Percentiles rank a stretch among this genome's conserved stretches.
Evolutionary conservation across 176 grass and related monocot species (phyloP).

Genomic region (Luzula sylvatica): DNA sequence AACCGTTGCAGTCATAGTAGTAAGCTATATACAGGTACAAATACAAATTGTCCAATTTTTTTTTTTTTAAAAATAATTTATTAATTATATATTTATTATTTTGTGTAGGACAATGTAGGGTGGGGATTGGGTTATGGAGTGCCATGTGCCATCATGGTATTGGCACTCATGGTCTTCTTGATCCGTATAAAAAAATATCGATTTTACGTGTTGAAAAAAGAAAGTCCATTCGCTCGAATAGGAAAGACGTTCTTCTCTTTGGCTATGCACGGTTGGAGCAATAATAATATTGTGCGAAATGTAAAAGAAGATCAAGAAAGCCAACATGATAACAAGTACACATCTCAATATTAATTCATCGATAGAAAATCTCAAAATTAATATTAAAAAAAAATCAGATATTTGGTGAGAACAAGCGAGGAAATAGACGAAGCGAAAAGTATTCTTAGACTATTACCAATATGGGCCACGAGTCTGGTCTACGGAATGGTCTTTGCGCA

Average conservation of each 20-base stretch:
- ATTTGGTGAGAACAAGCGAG: not conserved
- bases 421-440: not conserved
- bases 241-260: not conserved
- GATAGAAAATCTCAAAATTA: not conserved
- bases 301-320: conserved; percentile 4
- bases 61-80: no score
- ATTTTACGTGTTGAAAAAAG: not conserved
- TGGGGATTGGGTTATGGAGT: conserved; percentile 12
- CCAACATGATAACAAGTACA: not conserved
- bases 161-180: conserved; percentile 10
- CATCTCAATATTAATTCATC: not conserved
- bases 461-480: conserved; percentile 34
- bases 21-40: not conserved
- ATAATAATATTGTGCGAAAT: no score
- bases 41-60: no score
- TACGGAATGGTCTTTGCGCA: conserved; percentile 5
- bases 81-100: not conserved
- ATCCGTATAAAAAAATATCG: not conserved
- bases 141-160: not conserved
- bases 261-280: not conserved
- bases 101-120: not conserved
- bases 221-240: not conserved
- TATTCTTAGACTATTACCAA: conserved; percentile 22
- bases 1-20: no score
- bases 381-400: no score